Conservation (phyloP, 2,329 filamentous ascomycete genomes). For the Septoria petroselini region DNA sequence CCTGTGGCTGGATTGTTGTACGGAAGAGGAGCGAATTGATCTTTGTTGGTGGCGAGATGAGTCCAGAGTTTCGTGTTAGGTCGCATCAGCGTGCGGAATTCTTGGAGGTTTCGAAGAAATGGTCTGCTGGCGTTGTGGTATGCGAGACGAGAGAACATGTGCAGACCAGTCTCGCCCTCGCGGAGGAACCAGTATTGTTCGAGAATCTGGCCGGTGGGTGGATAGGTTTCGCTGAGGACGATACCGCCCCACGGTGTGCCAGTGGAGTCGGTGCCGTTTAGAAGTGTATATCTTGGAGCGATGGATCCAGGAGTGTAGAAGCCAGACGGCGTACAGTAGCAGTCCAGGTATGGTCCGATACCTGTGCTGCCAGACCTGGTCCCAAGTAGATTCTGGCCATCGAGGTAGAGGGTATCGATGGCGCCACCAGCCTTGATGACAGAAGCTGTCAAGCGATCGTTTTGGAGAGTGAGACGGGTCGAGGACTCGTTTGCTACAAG, state of each 20-base stretch:
- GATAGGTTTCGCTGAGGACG: conserved; percentile 58
- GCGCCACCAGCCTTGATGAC: conserved; percentile 46
- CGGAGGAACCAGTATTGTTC: conserved; percentile 65
- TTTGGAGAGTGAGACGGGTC: conserved; percentile 41
- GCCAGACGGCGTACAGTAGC: conserved; percentile 59
- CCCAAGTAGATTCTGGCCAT: conserved; percentile 55
- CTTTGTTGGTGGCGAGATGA: conserved; percentile 57
- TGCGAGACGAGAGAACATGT: conserved; percentile 58
- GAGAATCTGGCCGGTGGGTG: conserved; percentile 56
- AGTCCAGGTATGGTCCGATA: conserved; percentile 60
- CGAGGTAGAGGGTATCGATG: conserved; percentile 46
- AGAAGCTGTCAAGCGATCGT: conserved; percentile 46
- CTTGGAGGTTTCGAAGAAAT: conserved; percentile 57
- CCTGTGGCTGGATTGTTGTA: conserved; percentile 44
- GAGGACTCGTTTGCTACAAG: conserved; percentile 35
- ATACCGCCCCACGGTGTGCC: conserved; percentile 57
- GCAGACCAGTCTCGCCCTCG: conserved; percentile 61
- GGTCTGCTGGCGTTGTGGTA: conserved; percentile 59
- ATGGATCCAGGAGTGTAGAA: conserved; percentile 58
- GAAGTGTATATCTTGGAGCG: conserved; percentile 50
- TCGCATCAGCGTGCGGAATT: conserved; percentile 60
- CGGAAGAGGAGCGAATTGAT: conserved; percentile 55
- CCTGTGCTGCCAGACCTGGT: conserved; percentile 37
- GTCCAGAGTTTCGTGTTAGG: conserved; percentile 61
- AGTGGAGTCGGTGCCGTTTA: conserved; percentile 51